Evolutionary conservation across 2,329 filamentous ascomycete genomes (phyloP).

Genomic region (Alternaria brassicicola): DNA sequence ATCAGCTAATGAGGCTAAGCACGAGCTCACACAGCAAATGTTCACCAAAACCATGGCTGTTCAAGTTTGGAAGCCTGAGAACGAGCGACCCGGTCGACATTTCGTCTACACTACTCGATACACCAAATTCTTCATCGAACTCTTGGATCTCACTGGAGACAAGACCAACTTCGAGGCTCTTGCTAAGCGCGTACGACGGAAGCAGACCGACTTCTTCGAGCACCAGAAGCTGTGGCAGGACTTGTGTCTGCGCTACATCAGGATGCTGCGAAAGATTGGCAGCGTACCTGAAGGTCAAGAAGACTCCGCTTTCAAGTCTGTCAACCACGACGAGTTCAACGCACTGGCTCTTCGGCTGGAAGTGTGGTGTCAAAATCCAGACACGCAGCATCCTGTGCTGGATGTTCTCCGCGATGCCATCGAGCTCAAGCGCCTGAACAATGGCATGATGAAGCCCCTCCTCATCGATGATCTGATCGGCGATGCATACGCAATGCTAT

Average conservation of each 20-base stretch:
- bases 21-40: slow-evolving; percentile 80
- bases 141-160: slow-evolving; percentile 77
- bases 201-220: slow-evolving; percentile 74
- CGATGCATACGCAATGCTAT: slow-evolving; percentile 83
- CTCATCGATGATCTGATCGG: slow-evolving; percentile 92
- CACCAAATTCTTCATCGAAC: slow-evolving; percentile 76
- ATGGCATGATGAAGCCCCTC: slow-evolving; percentile 81
- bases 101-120: slow-evolving; percentile 92
- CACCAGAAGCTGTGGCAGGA: slow-evolving; percentile 68
- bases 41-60: slow-evolving; percentile 95
- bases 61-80: slow-evolving; percentile 93
- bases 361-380: slow-evolving; percentile 60
- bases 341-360: slow-evolving; percentile 65
- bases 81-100: slow-evolving; percentile 81
- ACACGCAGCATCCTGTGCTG: slow-evolving; percentile 57
- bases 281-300: slow-evolving; percentile 66
- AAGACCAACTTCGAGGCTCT: slow-evolving; percentile 77
- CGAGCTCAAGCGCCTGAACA: slow-evolving; percentile 80
- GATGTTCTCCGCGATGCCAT: slow-evolving; percentile 70
- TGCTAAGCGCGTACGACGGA: slow-evolving; percentile 79
- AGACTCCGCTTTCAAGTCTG: slow-evolving; percentile 67
- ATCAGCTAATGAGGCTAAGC: slow-evolving; percentile 68
- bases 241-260: slow-evolving; percentile 63
- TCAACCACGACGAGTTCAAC: slow-evolving; percentile 70
- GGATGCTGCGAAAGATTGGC: slow-evolving; percentile 63